Conservation (phyloP, 2,329 filamentous ascomycete species). For the Dothiorella sarmentorum region DNA sequence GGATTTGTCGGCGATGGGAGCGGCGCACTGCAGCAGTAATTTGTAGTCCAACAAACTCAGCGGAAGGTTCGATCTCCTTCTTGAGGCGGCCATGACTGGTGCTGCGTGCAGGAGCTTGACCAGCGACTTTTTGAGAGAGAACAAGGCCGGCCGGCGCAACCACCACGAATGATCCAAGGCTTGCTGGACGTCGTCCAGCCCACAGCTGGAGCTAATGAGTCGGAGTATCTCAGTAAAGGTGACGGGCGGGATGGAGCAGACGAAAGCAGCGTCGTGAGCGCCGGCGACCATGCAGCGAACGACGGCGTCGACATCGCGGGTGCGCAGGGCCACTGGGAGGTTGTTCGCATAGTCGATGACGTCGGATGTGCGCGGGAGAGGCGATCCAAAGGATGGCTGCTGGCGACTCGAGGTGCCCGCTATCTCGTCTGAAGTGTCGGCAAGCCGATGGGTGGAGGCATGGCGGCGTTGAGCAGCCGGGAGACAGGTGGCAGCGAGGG, state of each 20-base stretch:
- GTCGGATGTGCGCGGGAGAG: background rate
- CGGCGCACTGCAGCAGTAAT: slow-evolving; percentile 52
- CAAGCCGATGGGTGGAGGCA: background rate
- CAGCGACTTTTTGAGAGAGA: slow-evolving; percentile 24
- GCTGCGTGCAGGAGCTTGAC: slow-evolving; percentile 38
- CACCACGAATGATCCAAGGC: slow-evolving; percentile 35
- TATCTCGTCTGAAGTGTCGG: background rate
- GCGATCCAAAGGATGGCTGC: background rate
- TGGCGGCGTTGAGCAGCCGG: slow-evolving; percentile 1
- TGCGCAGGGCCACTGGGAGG: background rate
- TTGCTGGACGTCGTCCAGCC: slow-evolving; percentile 34
- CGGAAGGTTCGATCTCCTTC: slow-evolving; percentile 34
- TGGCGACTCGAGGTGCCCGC: background rate
- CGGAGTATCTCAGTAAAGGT: slow-evolving; percentile 63
- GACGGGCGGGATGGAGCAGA: slow-evolving; percentile 47
- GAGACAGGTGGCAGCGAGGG: background rate
- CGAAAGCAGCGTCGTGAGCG: slow-evolving; percentile 25
- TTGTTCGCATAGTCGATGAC: background rate
- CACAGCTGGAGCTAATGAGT: slow-evolving; percentile 57
- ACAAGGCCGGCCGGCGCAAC: slow-evolving; percentile 43
- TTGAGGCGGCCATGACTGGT: slow-evolving; percentile 36
- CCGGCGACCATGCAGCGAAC: slow-evolving; percentile 21
- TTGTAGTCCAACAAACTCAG: slow-evolving; percentile 50
- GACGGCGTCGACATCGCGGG: slow-evolving; percentile 1
- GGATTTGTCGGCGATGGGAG: slow-evolving; percentile 43